Percentiles rank a stretch among this genome's conserved stretches.
phyloP scores from a whole-genome alignment of 2,329 filamentous ascomycete species.

The Colletotrichum truncatum region DNA sequence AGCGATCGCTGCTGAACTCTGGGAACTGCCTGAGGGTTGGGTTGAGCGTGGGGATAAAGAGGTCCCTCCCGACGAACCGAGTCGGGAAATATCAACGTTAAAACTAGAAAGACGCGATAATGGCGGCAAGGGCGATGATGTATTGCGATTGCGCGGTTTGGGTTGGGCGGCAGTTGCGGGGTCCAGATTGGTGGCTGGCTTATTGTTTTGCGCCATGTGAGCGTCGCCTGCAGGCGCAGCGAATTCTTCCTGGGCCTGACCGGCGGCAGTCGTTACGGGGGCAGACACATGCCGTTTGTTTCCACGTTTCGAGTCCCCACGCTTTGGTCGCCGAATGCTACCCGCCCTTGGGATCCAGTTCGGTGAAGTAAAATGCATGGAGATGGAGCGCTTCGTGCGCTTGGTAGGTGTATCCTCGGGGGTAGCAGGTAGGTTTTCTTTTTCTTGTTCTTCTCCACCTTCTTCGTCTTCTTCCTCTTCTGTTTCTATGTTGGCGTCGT shows the following conservation, averaged over 20 bases:
- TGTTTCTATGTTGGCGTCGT: background rate
- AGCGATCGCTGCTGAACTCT: conserved; percentile 53
- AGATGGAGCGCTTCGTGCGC: conserved; percentile 62
- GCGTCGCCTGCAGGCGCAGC: conserved; percentile 18
- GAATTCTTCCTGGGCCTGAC: conserved; percentile 37
- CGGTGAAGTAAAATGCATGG: conserved; percentile 68
- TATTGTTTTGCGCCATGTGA: conserved; percentile 38
- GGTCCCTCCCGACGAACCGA: conserved; percentile 53
- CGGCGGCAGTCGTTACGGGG: conserved; percentile 48
- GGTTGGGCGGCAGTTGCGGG: conserved; percentile 39
- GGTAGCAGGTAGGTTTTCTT: conserved; percentile 32
- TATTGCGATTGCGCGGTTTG: conserved; percentile 51
- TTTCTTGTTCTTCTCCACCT: no score
- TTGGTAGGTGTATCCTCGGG: conserved; percentile 53
- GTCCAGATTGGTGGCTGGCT: conserved; percentile 37
- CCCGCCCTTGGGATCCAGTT: conserved; percentile 66
- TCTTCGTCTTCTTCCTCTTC: background rate
- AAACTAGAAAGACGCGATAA: conserved; percentile 63
- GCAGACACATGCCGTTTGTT: conserved; percentile 64
- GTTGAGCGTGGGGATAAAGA: conserved; percentile 47
- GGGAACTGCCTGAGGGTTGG: conserved; percentile 53
- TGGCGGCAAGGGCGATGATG: conserved; percentile 65
- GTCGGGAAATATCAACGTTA: conserved; percentile 60
- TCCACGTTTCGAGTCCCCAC: conserved; percentile 51
- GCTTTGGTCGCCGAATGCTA: conserved; percentile 66